Evolutionary conservation across 441 rosid genomes (phyloP).

Genomic region (Melastoma candidum): DNA sequence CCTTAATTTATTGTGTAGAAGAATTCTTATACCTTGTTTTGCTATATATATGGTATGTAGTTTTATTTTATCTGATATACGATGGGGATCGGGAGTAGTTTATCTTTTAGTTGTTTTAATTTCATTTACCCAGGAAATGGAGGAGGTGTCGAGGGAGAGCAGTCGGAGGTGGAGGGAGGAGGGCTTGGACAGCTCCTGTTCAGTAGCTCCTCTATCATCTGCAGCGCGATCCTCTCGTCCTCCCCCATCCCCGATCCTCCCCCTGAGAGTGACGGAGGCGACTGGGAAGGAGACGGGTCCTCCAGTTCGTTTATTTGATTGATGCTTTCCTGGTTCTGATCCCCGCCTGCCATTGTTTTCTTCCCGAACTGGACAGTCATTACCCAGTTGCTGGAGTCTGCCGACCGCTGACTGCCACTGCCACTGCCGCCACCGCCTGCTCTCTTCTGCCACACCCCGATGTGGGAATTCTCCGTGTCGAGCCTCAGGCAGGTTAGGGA

Average conservation of each 20-base stretch:
- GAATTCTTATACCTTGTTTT: too few relatives aligned
- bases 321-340: neutral
- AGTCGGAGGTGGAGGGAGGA: constrained; percentile 3
- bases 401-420: too few relatives aligned
- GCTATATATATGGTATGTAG: too few relatives aligned
- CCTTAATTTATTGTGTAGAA: too few relatives aligned
- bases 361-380: constrained; percentile 24
- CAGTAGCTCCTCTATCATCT: constrained; percentile 35
- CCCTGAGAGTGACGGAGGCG: constrained; percentile 1
- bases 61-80: too few relatives aligned
- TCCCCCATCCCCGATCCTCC: constrained; percentile 18
- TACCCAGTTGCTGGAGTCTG: constrained; percentile 7
- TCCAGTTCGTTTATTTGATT: neutral
- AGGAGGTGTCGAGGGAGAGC: constrained; percentile 5
- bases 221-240: constrained; percentile 28
- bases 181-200: constrained; percentile 26
- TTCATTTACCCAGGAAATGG: constrained; percentile 1
- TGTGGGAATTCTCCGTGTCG: constrained; percentile 61
- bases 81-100: too few relatives aligned
- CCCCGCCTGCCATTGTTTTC: neutral
- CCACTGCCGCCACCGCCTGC: constrained; percentile 34
- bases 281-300: neutral
- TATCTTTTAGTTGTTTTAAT: too few relatives aligned
- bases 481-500: constrained; percentile 75
- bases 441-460: constrained; percentile 81